Evolutionary conservation across 306 rosid genomes (phyloP).

Genomic region (Abrus precatorius): DNA sequence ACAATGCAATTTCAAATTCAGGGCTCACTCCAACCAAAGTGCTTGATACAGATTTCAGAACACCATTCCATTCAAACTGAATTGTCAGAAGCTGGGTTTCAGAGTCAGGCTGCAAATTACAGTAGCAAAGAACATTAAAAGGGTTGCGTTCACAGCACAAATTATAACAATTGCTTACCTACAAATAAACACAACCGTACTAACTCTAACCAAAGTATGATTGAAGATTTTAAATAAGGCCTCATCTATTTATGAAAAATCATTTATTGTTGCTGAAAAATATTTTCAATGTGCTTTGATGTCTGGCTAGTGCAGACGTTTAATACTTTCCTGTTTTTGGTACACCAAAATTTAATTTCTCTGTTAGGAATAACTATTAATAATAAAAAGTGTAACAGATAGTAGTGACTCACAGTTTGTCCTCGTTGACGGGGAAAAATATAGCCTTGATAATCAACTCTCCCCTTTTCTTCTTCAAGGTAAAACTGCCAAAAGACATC

Average conservation of each 20-base stretch:
- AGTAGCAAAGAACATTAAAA: constrained; percentile 32
- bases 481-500: constrained; percentile 71
- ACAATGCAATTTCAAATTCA: constrained; percentile 93
- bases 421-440: constrained; percentile 86
- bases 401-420: constrained; percentile 67
- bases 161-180: constrained; percentile 18
- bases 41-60: constrained; percentile 92
- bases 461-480: constrained; percentile 92
- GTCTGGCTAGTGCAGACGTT: constrained; percentile 20
- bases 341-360: constrained; percentile 3
- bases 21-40: constrained; percentile 97
- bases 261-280: neutral
- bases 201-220: constrained; percentile 20
- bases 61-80: constrained; percentile 97
- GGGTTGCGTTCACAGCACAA: constrained; percentile 37
- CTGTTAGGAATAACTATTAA: neutral
- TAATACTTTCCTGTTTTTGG: neutral
- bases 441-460: constrained; percentile 93
- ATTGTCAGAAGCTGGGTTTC: constrained; percentile 89
- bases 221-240: constrained; percentile 9
- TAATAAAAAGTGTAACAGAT: constrained; percentile 35
- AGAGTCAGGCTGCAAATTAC: constrained; percentile 84
- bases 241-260: constrained; percentile 7
- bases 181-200: constrained; percentile 7
- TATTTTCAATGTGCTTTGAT: constrained; percentile 20